A percentile compares a stretch with the other conserved stretches of the same genome.
Conservation (phyloP, 179 eudicot genomes). For the Nepenthes alata region DNA sequence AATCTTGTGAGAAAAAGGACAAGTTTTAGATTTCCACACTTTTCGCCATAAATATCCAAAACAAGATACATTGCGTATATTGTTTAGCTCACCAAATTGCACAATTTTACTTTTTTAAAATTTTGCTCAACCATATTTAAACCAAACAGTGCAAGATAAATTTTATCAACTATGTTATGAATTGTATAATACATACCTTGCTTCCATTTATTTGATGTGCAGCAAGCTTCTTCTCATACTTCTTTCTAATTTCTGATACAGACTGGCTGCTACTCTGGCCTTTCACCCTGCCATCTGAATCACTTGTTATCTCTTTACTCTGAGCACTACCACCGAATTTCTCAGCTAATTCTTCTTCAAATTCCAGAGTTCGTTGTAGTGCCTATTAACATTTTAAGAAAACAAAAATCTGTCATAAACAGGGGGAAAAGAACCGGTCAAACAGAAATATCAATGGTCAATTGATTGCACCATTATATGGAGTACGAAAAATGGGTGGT, state of each 20-base stretch:
- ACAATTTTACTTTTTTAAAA: too few relatives aligned
- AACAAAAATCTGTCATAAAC: slow-evolving; percentile 3
- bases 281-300: slow-evolving; percentile 40
- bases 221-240: slow-evolving; percentile 92
- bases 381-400: slow-evolving; percentile 40
- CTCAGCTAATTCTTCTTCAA: slow-evolving; percentile 93
- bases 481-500: too few relatives aligned
- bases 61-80: too few relatives aligned
- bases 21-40: too few relatives aligned
- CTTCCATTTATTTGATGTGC: slow-evolving; percentile 59
- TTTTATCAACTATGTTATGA: not conserved
- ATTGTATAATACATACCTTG: slow-evolving; percentile 30
- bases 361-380: slow-evolving; percentile 83
- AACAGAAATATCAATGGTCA: not conserved
- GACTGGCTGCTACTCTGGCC: slow-evolving; percentile 38
- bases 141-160: not conserved
- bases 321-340: slow-evolving; percentile 78
- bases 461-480: too few relatives aligned
- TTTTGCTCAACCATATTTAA: not conserved
- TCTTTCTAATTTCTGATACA: slow-evolving; percentile 78
- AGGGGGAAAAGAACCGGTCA: not conserved
- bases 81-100: too few relatives aligned
- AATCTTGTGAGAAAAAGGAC: too few relatives aligned
- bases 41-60: too few relatives aligned
- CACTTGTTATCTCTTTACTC: slow-evolving; percentile 38